Evolutionary conservation across 2,329 filamentous ascomycete genomes (phyloP).

Genomic region (Fusarium avenaceum): DNA sequence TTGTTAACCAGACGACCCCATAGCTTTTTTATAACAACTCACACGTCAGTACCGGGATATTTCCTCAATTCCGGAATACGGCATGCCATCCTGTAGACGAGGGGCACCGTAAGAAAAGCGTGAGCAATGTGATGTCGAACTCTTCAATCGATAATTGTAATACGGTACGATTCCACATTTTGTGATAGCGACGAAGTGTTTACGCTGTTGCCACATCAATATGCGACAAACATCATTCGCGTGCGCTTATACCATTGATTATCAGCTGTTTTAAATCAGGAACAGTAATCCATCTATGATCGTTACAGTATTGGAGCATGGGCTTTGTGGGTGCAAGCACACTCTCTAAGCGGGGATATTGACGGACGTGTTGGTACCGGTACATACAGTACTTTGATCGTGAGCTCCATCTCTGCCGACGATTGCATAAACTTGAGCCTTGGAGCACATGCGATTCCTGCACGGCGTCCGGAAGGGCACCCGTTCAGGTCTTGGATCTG

Average conservation of each 20-base stretch:
- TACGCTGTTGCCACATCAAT: background rate
- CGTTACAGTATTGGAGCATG: constrained; percentile 11
- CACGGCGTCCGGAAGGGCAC: constrained; percentile 32
- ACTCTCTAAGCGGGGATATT: constrained; percentile 4
- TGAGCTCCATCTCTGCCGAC: constrained; percentile 35
- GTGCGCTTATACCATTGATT: constrained; percentile 28
- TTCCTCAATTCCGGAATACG: background rate
- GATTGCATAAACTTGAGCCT: constrained; percentile 22
- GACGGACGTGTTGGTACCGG: constrained; percentile 12
- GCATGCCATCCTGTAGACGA: background rate
- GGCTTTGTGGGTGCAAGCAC: constrained; percentile 18
- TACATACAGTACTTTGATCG: constrained; percentile 30
- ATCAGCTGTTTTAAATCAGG: constrained; percentile 1
- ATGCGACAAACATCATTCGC: constrained; percentile 14
- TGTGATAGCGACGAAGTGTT: constrained; percentile 3
- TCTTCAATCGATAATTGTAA: background rate
- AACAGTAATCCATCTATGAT: constrained; percentile 19
- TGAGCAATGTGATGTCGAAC: background rate
- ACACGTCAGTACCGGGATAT: background rate
- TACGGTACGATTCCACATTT: background rate
- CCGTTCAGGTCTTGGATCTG: constrained; percentile 19
- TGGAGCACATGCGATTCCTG: constrained; percentile 24
- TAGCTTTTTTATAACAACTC: background rate
- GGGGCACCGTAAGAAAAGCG: background rate
- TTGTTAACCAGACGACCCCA: background rate